These are phyloP conservation scores for Isabelozyma rhagii DNA, from an alignment of 805 yeast species.

Conservation along the genomic window DNA sequence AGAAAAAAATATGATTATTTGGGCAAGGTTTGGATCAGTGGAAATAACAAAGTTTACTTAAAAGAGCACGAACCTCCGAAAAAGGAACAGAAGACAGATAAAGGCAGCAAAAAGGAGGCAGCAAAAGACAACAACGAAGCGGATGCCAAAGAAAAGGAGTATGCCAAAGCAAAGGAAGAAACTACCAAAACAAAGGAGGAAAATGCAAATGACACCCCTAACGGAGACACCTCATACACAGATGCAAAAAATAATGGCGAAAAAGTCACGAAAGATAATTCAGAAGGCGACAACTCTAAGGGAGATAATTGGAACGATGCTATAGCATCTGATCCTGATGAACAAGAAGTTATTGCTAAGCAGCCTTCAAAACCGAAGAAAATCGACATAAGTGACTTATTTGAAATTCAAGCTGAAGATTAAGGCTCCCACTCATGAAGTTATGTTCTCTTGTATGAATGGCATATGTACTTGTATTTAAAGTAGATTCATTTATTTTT, in stretches of 20 bases:
- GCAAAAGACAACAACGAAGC: background rate
- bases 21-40: slow-evolving; percentile 35
- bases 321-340: background rate
- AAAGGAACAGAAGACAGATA: background rate
- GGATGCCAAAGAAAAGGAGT: background rate
- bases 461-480: background rate
- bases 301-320: background rate
- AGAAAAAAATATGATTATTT: slow-evolving; percentile 22
- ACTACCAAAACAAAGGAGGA: background rate
- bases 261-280: too few species aligned
- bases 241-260: too few species aligned
- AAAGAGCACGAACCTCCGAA: background rate
- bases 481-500: background rate
- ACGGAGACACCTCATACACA: too few species aligned
- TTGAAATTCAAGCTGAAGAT: background rate
- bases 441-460: background rate
- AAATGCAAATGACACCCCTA: background rate
- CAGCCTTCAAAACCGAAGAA: background rate
- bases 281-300: background rate
- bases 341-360: background rate
- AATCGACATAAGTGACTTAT: background rate
- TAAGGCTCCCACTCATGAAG: background rate
- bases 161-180: background rate
- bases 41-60: slow-evolving; percentile 3
- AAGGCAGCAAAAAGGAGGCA: background rate